Base-by-base conservation (phyloP, 2,329 filamentous ascomycete species). In the Lachnellula occidentalis region DNA sequence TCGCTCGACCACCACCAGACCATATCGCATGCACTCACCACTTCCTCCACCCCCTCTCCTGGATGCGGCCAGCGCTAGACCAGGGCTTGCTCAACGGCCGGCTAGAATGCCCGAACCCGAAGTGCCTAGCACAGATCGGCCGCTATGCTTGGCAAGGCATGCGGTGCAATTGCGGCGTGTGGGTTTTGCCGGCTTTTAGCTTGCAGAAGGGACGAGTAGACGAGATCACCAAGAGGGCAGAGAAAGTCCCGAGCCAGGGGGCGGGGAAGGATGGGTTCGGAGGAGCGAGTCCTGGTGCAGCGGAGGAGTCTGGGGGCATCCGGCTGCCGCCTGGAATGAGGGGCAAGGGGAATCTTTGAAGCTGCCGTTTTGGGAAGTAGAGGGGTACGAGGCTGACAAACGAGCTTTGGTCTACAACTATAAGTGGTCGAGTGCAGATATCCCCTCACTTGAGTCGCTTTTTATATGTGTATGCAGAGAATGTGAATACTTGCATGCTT, bases 131-230 rank as follows among this genome's bases (percentile, higher is more conserved):
- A 41, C 90, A 90, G 50, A 83, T 97, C 47, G 94, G 94, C 39
- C 88, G 94, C 64, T 99, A 96, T 68, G 88, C 92, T 50, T 99
- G 94, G 94, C 90, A 95, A 70, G 94, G 94, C 14, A 87, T 96
- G 78, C 85, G 85, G 69, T 99, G 94, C 74, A 94, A 85, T 67
- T 99, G 94, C 71, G 85, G 87, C 37, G 83, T 86, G 58, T 97
- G 94, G 92, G 80, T 96, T 21, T 88, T 91, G 49, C 92, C 94
- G 8, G 92, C 88, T 1, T 94, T 99, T 69, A 92, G 88, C 58
- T 76, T 97, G 58, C 86, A 90, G 51, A 88, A 86, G 70, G 86
- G 87, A 51, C 85, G 85, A 63, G 86, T 96, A 37, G 94, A 97
- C 69, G 86, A 95, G 64, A 57, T 67, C 24, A 56, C 56, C 14